Conservation (phyloP, 371 early-diverging fungal species). For the Coemansia sp. region DNA sequence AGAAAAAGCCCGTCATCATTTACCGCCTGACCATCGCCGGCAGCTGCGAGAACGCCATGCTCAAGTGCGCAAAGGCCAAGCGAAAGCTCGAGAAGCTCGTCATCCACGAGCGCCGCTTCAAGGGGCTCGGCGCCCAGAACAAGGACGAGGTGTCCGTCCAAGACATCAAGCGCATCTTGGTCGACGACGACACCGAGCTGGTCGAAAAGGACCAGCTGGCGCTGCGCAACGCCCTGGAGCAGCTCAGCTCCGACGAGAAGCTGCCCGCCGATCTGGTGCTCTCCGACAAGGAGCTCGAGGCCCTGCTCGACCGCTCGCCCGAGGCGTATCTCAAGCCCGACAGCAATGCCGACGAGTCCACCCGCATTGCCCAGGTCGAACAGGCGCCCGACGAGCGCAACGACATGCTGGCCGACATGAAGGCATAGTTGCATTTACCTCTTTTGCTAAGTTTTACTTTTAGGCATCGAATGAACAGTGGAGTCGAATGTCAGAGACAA, state of each 20-base stretch:
- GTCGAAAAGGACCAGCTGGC: slow-evolving; percentile 33
- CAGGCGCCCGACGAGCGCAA: slow-evolving; percentile 25
- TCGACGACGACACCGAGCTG: slow-evolving; percentile 62
- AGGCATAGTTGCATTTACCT: neutral
- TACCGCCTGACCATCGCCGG: slow-evolving; percentile 86
- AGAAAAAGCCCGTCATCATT: slow-evolving; percentile 86
- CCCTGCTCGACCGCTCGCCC: slow-evolving; percentile 41
- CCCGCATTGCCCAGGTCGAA: slow-evolving; percentile 31
- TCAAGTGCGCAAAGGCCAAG: slow-evolving; percentile 79
- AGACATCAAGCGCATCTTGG: slow-evolving; percentile 76
- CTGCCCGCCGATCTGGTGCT: slow-evolving; percentile 41
- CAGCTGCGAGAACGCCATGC: slow-evolving; percentile 81
- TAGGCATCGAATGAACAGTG: too few relatives aligned
- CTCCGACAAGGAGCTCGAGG: slow-evolving; percentile 21
- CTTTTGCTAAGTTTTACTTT: too few relatives aligned
- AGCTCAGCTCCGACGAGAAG: slow-evolving; percentile 22
- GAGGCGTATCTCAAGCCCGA: slow-evolving; percentile 23
- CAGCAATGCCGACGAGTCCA: neutral
- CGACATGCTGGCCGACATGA: slow-evolving; percentile 36
- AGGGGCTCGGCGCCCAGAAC: slow-evolving; percentile 35
- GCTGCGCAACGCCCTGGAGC: slow-evolving; percentile 20
- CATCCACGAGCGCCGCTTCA: slow-evolving; percentile 79
- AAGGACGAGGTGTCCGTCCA: slow-evolving; percentile 52
- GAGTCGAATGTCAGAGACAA: too few relatives aligned
- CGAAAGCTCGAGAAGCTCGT: slow-evolving; percentile 88